Conservation (phyloP, 345 rosid genomes). For the Arabidopsis suecica region DNA sequence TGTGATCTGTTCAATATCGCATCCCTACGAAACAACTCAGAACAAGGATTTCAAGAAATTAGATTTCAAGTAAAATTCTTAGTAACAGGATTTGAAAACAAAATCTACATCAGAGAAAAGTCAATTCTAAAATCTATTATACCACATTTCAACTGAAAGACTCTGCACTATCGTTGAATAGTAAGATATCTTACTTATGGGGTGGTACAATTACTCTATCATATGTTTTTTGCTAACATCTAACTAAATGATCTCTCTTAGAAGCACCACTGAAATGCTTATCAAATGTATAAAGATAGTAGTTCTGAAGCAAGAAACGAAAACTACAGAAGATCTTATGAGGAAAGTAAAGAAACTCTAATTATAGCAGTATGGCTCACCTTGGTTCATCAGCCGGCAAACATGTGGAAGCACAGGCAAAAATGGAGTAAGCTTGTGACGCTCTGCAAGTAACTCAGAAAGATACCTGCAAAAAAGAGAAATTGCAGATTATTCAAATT, state of each 20-base stretch:
- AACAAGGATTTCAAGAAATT: background rate
- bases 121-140: conserved; percentile 13
- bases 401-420: conserved; percentile 72
- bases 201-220: background rate
- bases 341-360: conserved; percentile 25
- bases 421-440: conserved; percentile 75
- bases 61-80: conserved; percentile 12
- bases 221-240: conserved; percentile 2
- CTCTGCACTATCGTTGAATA: background rate
- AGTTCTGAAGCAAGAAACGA: conserved; percentile 15
- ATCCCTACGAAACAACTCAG: conserved; percentile 16
- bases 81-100: background rate
- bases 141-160: conserved; percentile 25
- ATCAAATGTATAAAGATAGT: background rate
- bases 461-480: conserved; percentile 66
- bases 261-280: conserved; percentile 12
- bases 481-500: conserved; percentile 16
- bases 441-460: conserved; percentile 78
- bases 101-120: conserved; percentile 8
- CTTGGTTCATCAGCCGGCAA: conserved; percentile 77
- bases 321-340: background rate
- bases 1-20: conserved; percentile 25
- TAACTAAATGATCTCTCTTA: conserved; percentile 16
- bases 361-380: conserved; percentile 51
- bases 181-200: too few species aligned